Evolutionary conservation across 306 rosid species (phyloP).

Genomic region (Ceratonia siliqua): DNA sequence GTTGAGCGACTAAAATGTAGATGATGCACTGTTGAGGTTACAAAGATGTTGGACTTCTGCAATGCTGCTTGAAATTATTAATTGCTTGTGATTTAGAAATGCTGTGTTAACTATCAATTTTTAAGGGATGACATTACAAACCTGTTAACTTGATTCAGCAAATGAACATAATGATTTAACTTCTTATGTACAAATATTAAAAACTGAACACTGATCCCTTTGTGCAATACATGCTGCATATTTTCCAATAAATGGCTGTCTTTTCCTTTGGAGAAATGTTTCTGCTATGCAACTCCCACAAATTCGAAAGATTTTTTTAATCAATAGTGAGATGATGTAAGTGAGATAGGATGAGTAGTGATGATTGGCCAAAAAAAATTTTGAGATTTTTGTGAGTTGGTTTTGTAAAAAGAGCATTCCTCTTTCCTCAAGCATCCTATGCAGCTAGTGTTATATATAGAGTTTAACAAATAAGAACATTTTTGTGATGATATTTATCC

Average conservation of each 20-base stretch:
- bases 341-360: too few species aligned
- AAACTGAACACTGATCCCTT: conserved; percentile 29
- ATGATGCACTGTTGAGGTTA: conserved; percentile 30
- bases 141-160: conserved; percentile 37
- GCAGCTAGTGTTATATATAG: too few species aligned
- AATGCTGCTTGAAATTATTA: conserved; percentile 34
- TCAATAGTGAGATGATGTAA: too few species aligned
- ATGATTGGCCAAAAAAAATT: too few species aligned
- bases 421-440: too few species aligned
- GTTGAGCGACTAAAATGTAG: conserved; percentile 45
- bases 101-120: conserved; percentile 42
- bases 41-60: conserved; percentile 29
- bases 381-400: too few species aligned
- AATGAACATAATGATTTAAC: conserved; percentile 41
- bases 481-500: too few species aligned
- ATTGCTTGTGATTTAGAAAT: conserved; percentile 50
- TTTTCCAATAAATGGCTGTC: conserved; percentile 3
- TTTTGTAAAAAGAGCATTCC: too few species aligned
- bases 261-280: too few species aligned
- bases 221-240: conserved; percentile 11
- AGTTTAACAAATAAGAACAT: too few species aligned
- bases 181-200: conserved; percentile 29
- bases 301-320: too few species aligned
- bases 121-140: conserved; percentile 43
- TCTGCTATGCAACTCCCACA: too few species aligned